These are phyloP conservation scores for Fusarium austroafricanum DNA, from an alignment of 2,329 filamentous ascomycete genomes.

Conservation along the genomic window DNA sequence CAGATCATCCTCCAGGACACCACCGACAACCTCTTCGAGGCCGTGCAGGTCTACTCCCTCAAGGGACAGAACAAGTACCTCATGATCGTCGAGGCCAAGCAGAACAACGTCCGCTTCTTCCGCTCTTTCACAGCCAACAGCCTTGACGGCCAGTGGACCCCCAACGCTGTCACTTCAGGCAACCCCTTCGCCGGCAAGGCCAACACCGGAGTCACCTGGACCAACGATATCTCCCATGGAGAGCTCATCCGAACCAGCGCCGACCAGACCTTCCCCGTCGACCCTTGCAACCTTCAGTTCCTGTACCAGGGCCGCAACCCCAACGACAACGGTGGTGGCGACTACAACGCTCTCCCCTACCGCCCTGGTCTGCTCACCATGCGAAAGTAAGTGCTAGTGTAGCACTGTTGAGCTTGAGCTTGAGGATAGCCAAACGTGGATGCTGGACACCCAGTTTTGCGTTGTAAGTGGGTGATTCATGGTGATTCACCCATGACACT, in stretches of 20 bases:
- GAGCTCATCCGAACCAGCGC: constrained; percentile 67
- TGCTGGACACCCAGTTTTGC: constrained; percentile 6
- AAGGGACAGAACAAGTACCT: constrained; percentile 67
- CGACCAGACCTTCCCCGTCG: constrained; percentile 72
- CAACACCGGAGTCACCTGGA: constrained; percentile 72
- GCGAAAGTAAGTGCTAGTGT: background rate
- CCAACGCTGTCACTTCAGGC: constrained; percentile 65
- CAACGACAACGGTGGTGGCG: constrained; percentile 46
- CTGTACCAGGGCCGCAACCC: constrained; percentile 69
- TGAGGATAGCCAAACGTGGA: background rate
- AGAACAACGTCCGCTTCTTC: constrained; percentile 52
- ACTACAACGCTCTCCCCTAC: constrained; percentile 54
- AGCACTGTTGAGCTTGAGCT: background rate
- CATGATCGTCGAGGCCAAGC: constrained; percentile 75
- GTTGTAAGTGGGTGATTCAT: constrained; percentile 1
- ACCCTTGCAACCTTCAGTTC: constrained; percentile 72
- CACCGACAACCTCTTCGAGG: constrained; percentile 71
- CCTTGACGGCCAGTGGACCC: constrained; percentile 68
- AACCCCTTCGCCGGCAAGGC: constrained; percentile 75
- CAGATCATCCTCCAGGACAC: constrained; percentile 55
- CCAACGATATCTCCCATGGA: constrained; percentile 74
- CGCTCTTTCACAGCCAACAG: constrained; percentile 65
- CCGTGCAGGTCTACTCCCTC: constrained; percentile 73
- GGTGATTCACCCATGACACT: constrained; percentile 5
- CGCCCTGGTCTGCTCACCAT: constrained; percentile 22